A percentile compares a stretch with the other conserved stretches of the same genome.
Evolutionary conservation across 768 basidiomycete species (phyloP).

Genomic region (Phlegmacium glaucopus): DNA sequence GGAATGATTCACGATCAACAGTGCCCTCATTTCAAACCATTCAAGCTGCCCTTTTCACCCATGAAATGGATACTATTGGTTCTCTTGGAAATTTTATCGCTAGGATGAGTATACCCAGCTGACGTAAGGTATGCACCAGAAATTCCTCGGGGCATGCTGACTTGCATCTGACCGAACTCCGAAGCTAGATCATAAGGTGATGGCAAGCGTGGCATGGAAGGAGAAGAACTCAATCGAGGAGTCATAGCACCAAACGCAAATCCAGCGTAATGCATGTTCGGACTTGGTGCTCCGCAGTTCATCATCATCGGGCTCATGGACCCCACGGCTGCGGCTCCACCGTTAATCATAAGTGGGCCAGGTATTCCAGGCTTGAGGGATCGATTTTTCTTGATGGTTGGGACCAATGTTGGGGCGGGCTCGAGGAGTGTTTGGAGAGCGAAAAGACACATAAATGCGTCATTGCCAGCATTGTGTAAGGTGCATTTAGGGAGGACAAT

Average conservation of each 20-base stretch:
- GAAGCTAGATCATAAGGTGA: slow-evolving; percentile 33
- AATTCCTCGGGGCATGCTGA: slow-evolving; percentile 14
- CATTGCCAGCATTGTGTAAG: slow-evolving; percentile 78
- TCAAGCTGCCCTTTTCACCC: no score
- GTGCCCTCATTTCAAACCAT: neutral
- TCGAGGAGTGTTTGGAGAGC: slow-evolving; percentile 68
- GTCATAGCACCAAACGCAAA: slow-evolving; percentile 7
- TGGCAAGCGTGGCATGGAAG: slow-evolving; percentile 15
- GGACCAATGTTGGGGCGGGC: slow-evolving; percentile 39
- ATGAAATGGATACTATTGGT: slow-evolving; percentile 11
- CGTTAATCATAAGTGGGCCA: slow-evolving; percentile 6
- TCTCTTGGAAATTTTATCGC: slow-evolving; percentile 12
- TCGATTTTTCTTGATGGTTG: slow-evolving; percentile 29
- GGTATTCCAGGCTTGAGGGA: slow-evolving; percentile 9
- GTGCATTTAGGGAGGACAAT: slow-evolving; percentile 36
- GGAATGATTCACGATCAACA: neutral
- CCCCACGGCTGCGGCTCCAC: slow-evolving; percentile 1
- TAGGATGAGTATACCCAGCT: slow-evolving; percentile 4
- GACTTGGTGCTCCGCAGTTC: slow-evolving; percentile 7
- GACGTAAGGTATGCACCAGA: slow-evolving; percentile 11
- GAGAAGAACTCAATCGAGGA: neutral
- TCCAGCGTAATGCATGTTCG: slow-evolving; percentile 11
- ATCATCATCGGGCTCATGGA: slow-evolving; percentile 18
- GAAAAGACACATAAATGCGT: slow-evolving; percentile 67
- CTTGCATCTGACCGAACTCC: slow-evolving; percentile 39